phyloP scores from a whole-genome alignment of 2,329 filamentous ascomycete genomes.

The Trichoderma endophyticum region DNA sequence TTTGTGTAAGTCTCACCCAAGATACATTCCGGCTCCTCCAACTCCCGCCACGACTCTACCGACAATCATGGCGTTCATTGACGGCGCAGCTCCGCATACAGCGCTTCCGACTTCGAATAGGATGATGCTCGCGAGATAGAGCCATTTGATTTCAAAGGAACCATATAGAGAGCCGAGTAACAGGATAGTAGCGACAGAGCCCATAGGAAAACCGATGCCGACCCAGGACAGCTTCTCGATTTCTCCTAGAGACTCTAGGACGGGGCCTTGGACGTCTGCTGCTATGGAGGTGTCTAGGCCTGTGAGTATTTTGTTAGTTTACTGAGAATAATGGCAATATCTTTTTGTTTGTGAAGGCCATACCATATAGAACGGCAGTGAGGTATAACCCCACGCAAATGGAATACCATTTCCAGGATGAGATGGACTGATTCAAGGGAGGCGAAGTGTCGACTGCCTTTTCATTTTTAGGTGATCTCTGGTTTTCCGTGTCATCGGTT shows the following conservation, averaged over 20 bases:
- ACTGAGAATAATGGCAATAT: not conserved
- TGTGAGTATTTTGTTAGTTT: not conserved
- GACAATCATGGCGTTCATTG: conserved; percentile 43
- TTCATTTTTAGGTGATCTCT: not conserved
- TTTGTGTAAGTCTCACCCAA: not conserved
- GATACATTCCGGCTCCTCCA: conserved; percentile 39
- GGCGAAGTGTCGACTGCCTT: not conserved
- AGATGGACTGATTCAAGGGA: not conserved
- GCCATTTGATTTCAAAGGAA: conserved; percentile 33
- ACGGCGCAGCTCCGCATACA: conserved; percentile 40
- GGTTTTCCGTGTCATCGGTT: not conserved
- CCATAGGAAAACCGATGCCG: conserved; percentile 20
- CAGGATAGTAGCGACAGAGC: not conserved
- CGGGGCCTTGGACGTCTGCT: conserved; percentile 23
- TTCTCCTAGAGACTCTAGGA: conserved; percentile 17
- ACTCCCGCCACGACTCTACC: conserved; percentile 41
- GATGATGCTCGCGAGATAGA: conserved; percentile 6
- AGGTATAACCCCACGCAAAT: not conserved
- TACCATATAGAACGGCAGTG: not conserved
- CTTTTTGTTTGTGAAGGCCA: not conserved
- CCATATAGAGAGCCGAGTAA: not conserved
- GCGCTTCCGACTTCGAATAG: conserved; percentile 29
- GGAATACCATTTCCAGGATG: not conserved
- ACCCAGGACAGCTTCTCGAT: conserved; percentile 23
- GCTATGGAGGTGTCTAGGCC: not conserved